Evolutionary conservation across 768 basidiomycete species (phyloP).

Genomic region (Fomitopsis pulvina): DNA sequence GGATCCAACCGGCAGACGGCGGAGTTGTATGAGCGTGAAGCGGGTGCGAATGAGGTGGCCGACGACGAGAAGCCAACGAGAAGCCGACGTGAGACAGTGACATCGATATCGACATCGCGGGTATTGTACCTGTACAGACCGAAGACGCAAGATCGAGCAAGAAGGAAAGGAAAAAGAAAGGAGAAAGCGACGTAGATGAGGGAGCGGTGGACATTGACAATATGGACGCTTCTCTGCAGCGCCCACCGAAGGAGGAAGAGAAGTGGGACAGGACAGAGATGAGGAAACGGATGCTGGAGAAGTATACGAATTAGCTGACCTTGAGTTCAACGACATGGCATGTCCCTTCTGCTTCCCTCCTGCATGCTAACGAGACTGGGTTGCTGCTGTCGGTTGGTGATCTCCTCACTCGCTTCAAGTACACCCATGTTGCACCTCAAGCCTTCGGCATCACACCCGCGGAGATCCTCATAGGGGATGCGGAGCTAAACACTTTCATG

Average conservation of each 20-base stretch:
- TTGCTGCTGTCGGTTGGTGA: slow-evolving; percentile 72
- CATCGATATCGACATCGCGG: slow-evolving; percentile 72
- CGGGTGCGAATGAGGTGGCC: slow-evolving; percentile 28
- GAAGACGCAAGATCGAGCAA: slow-evolving; percentile 30
- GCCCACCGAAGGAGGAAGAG: slow-evolving; percentile 51
- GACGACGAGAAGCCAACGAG: slow-evolving; percentile 33
- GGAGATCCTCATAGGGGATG: slow-evolving; percentile 89
- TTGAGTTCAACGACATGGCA: slow-evolving; percentile 96
- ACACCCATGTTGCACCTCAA: slow-evolving; percentile 60
- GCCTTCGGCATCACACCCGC: slow-evolving; percentile 67
- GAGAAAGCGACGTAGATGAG: slow-evolving; percentile 35
- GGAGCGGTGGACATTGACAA: slow-evolving; percentile 42
- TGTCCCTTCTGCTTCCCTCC: neutral
- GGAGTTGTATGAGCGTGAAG: slow-evolving; percentile 56
- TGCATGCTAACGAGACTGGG: slow-evolving; percentile 3
- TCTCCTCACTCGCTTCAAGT: slow-evolving; percentile 90
- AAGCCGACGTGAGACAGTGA: slow-evolving; percentile 94
- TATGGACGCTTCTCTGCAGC: slow-evolving; percentile 55
- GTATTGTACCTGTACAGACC: slow-evolving; percentile 40
- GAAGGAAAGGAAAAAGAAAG: slow-evolving; percentile 55
- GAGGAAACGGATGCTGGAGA: slow-evolving; percentile 73
- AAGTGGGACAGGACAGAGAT: slow-evolving; percentile 90
- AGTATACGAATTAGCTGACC: slow-evolving; percentile 88
- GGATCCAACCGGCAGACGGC: slow-evolving; percentile 89
- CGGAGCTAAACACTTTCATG: slow-evolving; percentile 89